Evolutionary conservation across 23 red algal genomes (phyloP), one percentile per base, ranked within the genome.

Genomic region (Gracilaria gracilis): DNA sequence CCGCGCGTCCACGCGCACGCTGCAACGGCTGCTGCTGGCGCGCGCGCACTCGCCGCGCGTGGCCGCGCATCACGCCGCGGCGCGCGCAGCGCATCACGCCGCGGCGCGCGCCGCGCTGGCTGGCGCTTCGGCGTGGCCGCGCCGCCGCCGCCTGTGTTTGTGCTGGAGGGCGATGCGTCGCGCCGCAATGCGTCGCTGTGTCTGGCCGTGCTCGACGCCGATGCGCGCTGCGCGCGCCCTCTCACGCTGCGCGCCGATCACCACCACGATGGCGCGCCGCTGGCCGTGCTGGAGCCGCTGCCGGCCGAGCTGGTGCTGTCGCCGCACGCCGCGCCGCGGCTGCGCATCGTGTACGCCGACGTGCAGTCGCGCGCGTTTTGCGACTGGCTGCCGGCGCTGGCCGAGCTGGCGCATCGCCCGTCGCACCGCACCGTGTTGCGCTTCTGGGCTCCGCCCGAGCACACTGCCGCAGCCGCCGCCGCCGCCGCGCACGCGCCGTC

Each of bases 271-370:
- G 19, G 42, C 42, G 42, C 42, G n/a, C n/a, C 42, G 42, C 44
- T 25, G 16, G 17, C 49, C 67, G 9, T 74, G 5, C 35, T 44
- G 36, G 17, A n/a, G 1, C 20, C 49, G 48, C 12, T 66, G 15
- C 13, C 20, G 15, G 9, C 19, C 21, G 35, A 81, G 58, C 36
- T 81, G 5, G 51, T 74, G 4, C 53, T 87, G 65, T 70, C 85
- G 37, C 67, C 48, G 9, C 31, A 65, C 62, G 54, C 55, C 8
- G 55, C 72, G 1, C 15, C 25, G 15, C 37, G 37, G 4, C 19
- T 64, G 73, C 34, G 79, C 9, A 25, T 90, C 29, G 4, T 90
- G 19, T 90, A 48, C 57, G 86, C 86, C 1, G 86, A 90, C 57
- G 23, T 72, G 9, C n/a, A 23, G 0, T 39, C 54, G 14, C 23